Evolutionary conservation across 192 early-diverging fungal species (phyloP).

Genomic region (Backusella psychrophila): DNA sequence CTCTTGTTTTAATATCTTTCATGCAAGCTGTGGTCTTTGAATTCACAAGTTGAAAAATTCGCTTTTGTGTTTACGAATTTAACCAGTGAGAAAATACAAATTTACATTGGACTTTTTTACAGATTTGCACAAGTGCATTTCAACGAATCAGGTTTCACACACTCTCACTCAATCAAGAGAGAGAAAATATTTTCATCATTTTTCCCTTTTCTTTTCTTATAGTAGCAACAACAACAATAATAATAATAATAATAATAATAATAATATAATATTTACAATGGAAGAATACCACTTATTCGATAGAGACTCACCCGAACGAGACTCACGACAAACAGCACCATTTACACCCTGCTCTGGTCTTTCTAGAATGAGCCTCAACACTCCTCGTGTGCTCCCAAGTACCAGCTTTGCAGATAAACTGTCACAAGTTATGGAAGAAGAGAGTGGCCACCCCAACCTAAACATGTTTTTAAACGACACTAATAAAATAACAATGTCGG

Average conservation of each 20-base stretch:
- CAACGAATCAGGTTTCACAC: neutral
- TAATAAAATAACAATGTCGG: neutral
- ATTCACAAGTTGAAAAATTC: neutral
- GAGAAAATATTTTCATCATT: neutral
- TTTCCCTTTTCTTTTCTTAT: neutral
- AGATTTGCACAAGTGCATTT: neutral
- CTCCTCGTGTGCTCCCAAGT: neutral
- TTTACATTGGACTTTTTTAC: neutral
- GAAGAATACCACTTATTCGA: neutral
- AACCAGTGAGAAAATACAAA: neutral
- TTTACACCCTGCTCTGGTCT: neutral
- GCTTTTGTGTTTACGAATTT: neutral
- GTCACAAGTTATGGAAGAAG: neutral
- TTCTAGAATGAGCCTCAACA: neutral
- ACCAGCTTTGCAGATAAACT: neutral
- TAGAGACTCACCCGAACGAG: neutral
- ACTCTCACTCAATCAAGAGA: neutral
- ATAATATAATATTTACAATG: neutral
- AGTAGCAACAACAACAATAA: neutral
- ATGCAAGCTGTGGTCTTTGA: too few relatives aligned
- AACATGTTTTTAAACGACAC: slow-evolving; percentile 2
- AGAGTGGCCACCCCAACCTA: neutral
- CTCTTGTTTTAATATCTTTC: too few relatives aligned
- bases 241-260: too few relatives aligned
- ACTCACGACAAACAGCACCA: neutral